Conservation (phyloP, 2,329 filamentous ascomycete species). For the Alternaria infectoria region DNA sequence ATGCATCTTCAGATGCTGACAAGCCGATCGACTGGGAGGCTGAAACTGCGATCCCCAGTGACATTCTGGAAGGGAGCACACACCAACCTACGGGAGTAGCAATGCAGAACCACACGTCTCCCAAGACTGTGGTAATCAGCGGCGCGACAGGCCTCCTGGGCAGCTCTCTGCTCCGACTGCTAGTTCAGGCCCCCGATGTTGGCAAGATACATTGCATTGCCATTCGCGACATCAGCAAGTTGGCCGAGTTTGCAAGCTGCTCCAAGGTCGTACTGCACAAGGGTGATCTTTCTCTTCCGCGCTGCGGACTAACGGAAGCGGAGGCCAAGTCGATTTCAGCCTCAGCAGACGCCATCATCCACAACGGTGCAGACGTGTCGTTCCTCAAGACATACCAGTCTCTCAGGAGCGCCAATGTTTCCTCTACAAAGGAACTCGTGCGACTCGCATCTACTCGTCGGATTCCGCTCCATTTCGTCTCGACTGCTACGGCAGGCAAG, state of each 20-base stretch:
- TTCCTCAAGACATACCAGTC: not conserved
- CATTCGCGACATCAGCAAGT: not conserved
- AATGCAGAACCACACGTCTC: not conserved
- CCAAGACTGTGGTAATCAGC: not conserved
- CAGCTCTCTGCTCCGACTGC: not conserved
- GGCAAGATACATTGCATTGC: not conserved
- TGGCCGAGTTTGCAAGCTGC: not conserved
- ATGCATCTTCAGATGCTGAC: not conserved
- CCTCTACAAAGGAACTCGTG: not conserved
- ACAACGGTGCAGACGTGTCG: not conserved
- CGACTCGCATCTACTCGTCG: not conserved
- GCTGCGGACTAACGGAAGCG: not conserved
- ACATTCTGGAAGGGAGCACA: not conserved
- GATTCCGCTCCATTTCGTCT: not conserved
- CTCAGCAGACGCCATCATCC: not conserved
- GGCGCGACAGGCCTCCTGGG: not conserved
- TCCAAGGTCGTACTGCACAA: not conserved
- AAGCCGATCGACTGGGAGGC: constrained; percentile 49
- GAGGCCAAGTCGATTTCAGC: not conserved
- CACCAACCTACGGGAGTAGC: not conserved
- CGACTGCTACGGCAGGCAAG: not conserved
- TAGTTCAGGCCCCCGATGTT: not conserved
- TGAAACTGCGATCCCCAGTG: constrained; percentile 36
- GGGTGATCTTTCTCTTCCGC: not conserved
- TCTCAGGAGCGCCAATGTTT: not conserved